phyloP scores from a whole-genome alignment of 306 rosid genomes.

The Vigna nakashimae region DNA sequence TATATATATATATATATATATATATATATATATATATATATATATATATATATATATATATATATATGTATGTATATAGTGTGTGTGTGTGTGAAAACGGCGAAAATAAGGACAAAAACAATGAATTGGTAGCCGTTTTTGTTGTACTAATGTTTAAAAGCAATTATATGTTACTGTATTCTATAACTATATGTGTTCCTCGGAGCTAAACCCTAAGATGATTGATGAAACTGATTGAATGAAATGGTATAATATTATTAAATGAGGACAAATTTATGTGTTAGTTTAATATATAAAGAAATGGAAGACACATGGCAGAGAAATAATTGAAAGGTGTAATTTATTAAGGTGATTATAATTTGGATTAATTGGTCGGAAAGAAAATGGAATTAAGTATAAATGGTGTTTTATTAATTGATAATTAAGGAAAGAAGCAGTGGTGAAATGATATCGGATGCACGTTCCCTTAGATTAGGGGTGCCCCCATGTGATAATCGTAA shows the following conservation, averaged over 20 bases:
- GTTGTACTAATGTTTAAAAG: not conserved
- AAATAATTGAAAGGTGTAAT: slow-evolving; percentile 4
- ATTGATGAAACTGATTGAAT: slow-evolving; percentile 6
- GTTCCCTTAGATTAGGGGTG: slow-evolving; percentile 49
- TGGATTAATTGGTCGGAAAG: not conserved
- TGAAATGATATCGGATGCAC: slow-evolving; percentile 10
- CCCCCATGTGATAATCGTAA: slow-evolving; percentile 66
- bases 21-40: too few relatives aligned
- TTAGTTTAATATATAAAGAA: not conserved
- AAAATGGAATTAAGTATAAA: too few relatives aligned
- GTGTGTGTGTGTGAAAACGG: not conserved
- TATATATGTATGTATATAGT: too few relatives aligned
- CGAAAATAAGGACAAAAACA: not conserved
- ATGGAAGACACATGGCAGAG: slow-evolving; percentile 45
- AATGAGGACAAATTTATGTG: not conserved
- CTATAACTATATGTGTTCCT: too few relatives aligned
- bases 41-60: too few relatives aligned
- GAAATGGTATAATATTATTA: not conserved
- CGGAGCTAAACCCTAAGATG: slow-evolving; percentile 18
- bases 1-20: too few relatives aligned
- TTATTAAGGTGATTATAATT: not conserved
- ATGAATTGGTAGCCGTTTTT: not conserved
- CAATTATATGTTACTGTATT: too few relatives aligned
- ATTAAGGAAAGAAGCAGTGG: slow-evolving; percentile 18
- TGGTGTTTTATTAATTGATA: slow-evolving; percentile 8